A percentile compares a stretch with the other conserved stretches of the same genome.
phyloP scores from a whole-genome alignment of 257 asterid genomes.

The Leonotis leonurus region DNA sequence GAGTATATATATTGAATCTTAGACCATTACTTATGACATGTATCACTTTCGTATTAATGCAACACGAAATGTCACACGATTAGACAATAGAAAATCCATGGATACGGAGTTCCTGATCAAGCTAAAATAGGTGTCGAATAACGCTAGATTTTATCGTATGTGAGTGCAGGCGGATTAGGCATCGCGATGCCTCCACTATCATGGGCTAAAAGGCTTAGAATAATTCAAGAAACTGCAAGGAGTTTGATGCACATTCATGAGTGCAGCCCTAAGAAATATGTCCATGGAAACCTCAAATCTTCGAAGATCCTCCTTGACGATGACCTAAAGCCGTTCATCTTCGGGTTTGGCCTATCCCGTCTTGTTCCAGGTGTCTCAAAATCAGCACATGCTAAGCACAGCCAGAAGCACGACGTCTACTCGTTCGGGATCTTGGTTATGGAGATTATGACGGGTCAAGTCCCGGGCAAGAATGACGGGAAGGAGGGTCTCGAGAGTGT shows the following conservation, averaged over 20 bases:
- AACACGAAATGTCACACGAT: no score
- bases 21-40: no score
- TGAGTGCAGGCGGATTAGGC: conserved; percentile 54
- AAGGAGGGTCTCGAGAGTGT: conserved; percentile 51
- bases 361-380: conserved; percentile 41
- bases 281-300: conserved; percentile 75
- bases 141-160: not conserved
- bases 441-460: conserved; percentile 73
- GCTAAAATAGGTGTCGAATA: not conserved
- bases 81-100: no score
- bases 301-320: conserved; percentile 82
- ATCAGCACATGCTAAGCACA: conserved; percentile 33
- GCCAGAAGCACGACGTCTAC: conserved; percentile 76
- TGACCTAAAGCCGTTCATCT: conserved; percentile 64
- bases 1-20: no score
- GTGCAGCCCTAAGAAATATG: conserved; percentile 60
- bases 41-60: no score
- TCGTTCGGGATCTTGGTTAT: conserved; percentile 73
- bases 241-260: conserved; percentile 78
- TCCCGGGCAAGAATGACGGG: conserved; percentile 34
- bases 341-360: conserved; percentile 79
- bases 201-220: conserved; percentile 64
- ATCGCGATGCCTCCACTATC: conserved; percentile 47
- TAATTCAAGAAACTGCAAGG: conserved; percentile 63
- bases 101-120: not conserved